Conservation (phyloP, 192 early-diverging fungal species). For the Dissophora globulifera region DNA sequence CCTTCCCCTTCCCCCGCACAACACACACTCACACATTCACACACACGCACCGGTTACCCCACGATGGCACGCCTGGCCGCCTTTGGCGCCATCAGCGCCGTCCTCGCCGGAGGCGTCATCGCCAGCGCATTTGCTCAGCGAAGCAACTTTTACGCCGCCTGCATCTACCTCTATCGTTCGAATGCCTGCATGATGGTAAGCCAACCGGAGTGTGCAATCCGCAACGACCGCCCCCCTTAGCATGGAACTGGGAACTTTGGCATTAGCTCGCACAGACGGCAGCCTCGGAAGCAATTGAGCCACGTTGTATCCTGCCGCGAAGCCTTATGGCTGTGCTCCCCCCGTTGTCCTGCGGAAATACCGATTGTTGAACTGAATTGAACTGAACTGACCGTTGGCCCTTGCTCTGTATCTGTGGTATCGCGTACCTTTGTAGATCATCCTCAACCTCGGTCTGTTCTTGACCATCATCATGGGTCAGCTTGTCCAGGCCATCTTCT, state of each 20-base stretch:
- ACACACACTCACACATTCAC: no score
- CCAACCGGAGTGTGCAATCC: no score
- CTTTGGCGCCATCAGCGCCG: slow-evolving; percentile 75
- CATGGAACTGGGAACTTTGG: not conserved
- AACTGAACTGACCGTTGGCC: no score
- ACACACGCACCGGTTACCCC: no score
- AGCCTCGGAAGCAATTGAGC: not conserved
- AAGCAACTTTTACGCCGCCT: slow-evolving; percentile 90
- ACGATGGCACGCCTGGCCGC: slow-evolving; percentile 70
- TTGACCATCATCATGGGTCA: slow-evolving; percentile 84
- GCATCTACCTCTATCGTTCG: slow-evolving; percentile 89
- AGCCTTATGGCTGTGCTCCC: no score
- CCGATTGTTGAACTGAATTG: no score
- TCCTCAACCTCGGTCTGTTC: slow-evolving; percentile 84
- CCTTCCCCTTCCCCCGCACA: not conserved
- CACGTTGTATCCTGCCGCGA: no score
- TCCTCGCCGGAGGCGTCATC: slow-evolving; percentile 72
- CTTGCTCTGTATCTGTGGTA: no score
- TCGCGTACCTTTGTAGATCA: slow-evolving; percentile 58
- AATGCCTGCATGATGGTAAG: slow-evolving; percentile 88
- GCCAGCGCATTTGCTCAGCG: slow-evolving; percentile 73
- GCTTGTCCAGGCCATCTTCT: slow-evolving; percentile 82
- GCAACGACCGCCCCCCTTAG: no score
- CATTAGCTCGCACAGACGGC: not conserved
- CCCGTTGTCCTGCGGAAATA: no score